Conservation (phyloP, 768 basidiomycete genomes). For the Phylloporus sp. region DNA sequence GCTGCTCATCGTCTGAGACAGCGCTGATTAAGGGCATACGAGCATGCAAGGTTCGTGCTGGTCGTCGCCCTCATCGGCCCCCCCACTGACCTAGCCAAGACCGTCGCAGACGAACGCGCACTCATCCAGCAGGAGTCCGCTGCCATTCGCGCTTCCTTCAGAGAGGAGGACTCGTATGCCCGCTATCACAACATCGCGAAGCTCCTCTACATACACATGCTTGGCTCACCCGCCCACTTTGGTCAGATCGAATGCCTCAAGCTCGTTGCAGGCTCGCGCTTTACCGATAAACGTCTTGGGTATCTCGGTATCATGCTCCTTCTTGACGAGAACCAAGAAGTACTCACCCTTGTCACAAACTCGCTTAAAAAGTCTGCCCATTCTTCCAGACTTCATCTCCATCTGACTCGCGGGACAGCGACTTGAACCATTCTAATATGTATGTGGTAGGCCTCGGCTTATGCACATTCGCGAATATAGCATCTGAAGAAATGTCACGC, state of each 20-base stretch:
- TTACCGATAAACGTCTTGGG: constrained; percentile 93
- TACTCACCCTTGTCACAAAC: constrained; percentile 95
- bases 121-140: constrained; percentile 98
- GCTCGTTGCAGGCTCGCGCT: constrained; percentile 90
- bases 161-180: constrained; percentile 93
- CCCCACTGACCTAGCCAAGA: constrained; percentile 46
- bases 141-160: constrained; percentile 93
- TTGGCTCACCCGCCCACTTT: constrained; percentile 97
- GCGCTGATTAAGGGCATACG: constrained; percentile 98
- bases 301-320: constrained; percentile 98
- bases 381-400: neutral
- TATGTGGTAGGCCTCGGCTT: constrained; percentile 96
- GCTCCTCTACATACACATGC: constrained; percentile 97
- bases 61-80: constrained; percentile 14
- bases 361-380: constrained; percentile 86
- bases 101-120: constrained; percentile 95
- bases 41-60: constrained; percentile 77
- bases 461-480: constrained; percentile 98
- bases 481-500: constrained; percentile 99
- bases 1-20: constrained; percentile 33
- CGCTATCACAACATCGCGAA: constrained; percentile 98
- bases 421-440: constrained; percentile 99
- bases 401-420: constrained; percentile 47
- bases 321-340: constrained; percentile 96
- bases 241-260: constrained; percentile 98